These are phyloP conservation scores for Evernia prunastri DNA, from an alignment of 495 filamentous ascomycete genomes.

Conservation along the genomic window DNA sequence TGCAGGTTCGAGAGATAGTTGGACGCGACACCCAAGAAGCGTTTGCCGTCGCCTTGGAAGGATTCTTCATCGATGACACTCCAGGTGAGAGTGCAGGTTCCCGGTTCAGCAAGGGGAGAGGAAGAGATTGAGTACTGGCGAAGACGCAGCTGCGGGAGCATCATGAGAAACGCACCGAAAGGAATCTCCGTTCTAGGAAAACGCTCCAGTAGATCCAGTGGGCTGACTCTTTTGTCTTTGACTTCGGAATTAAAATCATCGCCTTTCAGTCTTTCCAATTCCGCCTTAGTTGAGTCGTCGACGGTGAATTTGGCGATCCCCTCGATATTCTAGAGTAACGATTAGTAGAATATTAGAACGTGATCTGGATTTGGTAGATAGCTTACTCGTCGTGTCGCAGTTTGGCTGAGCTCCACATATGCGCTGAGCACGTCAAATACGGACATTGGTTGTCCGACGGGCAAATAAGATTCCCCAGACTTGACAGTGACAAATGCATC, in stretches of 20 bases:
- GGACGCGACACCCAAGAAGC: conserved; percentile 53
- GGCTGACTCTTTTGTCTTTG: not conserved
- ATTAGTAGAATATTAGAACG: not conserved
- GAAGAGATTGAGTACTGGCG: conserved; percentile 80
- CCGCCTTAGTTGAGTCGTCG: not conserved
- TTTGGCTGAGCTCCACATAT: conserved; percentile 67
- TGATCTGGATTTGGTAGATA: not conserved
- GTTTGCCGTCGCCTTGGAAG: conserved; percentile 30
- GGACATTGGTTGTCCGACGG: conserved; percentile 51
- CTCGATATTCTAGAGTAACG: not conserved
- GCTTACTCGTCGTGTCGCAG: conserved; percentile 47
- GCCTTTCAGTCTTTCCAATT: not conserved
- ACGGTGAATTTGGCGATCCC: not conserved
- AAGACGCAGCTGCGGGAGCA: conserved; percentile 68
- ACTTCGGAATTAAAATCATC: not conserved
- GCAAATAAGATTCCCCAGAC: conserved; percentile 43
- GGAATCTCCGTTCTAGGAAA: conserved; percentile 33
- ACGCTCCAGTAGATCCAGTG: not conserved
- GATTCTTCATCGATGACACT: conserved; percentile 53
- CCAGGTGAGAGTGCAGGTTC: conserved; percentile 60
- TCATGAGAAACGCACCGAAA: conserved; percentile 56
- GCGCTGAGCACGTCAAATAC: conserved; percentile 56
- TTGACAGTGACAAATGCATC: conserved; percentile 48
- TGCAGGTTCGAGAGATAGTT: conserved; percentile 52
- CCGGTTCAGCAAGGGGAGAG: conserved; percentile 54